Evolutionary conservation across 495 filamentous ascomycete genomes (phyloP).

Genomic region (Haplographium delicatum): DNA sequence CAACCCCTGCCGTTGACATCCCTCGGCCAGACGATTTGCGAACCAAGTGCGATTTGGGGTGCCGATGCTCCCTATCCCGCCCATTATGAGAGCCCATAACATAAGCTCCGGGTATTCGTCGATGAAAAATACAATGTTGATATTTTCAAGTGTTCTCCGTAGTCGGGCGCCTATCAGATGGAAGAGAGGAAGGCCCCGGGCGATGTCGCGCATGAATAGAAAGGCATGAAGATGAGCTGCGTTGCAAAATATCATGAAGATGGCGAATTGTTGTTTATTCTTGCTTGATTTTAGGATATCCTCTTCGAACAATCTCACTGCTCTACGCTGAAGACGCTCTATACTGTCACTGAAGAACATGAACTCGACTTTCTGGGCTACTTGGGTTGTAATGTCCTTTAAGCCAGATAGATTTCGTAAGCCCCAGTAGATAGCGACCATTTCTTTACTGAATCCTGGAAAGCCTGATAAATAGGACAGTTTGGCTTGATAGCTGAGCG

Average conservation of each 20-base stretch:
- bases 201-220: slow-evolving; percentile 9
- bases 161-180: neutral
- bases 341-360: slow-evolving; percentile 1
- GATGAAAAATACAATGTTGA: neutral
- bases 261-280: neutral
- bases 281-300: neutral
- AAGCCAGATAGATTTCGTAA: slow-evolving; percentile 1
- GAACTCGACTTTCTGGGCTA: neutral
- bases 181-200: slow-evolving; percentile 1
- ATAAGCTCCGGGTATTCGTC: slow-evolving; percentile 9
- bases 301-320: neutral
- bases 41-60: slow-evolving; percentile 1
- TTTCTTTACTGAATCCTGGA: neutral
- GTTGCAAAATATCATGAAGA: slow-evolving; percentile 2
- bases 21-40: slow-evolving; percentile 2
- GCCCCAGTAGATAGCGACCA: neutral
- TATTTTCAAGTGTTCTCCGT: neutral
- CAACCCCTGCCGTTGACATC: neutral
- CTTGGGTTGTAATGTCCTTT: neutral
- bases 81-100: slow-evolving; percentile 8
- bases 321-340: neutral
- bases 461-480: neutral
- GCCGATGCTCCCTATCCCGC: neutral
- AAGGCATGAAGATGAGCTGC: slow-evolving; percentile 5
- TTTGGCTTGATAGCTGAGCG: neutral